Evolutionary conservation across 805 yeast genomes (phyloP), one percentile per base, ranked within the genome.

Genomic region (Pichia ethanolica): DNA sequence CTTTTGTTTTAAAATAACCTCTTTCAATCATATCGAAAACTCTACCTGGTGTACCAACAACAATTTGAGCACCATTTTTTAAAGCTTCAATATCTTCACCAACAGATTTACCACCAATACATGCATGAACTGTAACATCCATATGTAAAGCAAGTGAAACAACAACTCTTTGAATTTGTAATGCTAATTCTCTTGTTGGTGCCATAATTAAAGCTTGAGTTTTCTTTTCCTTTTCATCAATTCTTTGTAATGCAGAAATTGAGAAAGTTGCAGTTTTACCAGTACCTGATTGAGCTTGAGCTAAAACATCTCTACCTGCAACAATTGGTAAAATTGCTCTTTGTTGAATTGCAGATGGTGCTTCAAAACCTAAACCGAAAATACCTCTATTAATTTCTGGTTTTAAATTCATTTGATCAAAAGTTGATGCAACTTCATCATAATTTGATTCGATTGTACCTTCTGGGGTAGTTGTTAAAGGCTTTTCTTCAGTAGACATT

Each of bases 221-320:
- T 55, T 86, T 86, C 63, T 81, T 77, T 55, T 79, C 48, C 55
- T 75, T 78, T 50, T 83, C 73, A 59, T 91, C 96, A 48, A 93
- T 78, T 55, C 80, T 86, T 71, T 93, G 95, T 56, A 93, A 73
- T 76, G 89, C 86, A 28, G 96, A 91, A 58, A 93, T 91, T 56
- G 97, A 79, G 76, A 93, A 93, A 44, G 99, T 93, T 56, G 98
- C 99, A 32, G 99, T 93, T 74, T 93, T 93, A 72, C 99, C 99
- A 45, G 99, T 93, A 71, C 99, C 99, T 36, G 97, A 89, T 73
- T 93, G 99, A 52, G 99, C 98, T 74, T 93, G 99, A 53, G 99
- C 99, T 56, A 93, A 81, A 48, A 90, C 95, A 70, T 93, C 99
- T 70, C 89, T 83, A 50, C 97, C 97, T 64, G 82, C 83, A 61